These are phyloP conservation scores for Volvariella volvacea DNA, from an alignment of 1,284 basidiomycete genomes.

Conservation along the genomic window DNA sequence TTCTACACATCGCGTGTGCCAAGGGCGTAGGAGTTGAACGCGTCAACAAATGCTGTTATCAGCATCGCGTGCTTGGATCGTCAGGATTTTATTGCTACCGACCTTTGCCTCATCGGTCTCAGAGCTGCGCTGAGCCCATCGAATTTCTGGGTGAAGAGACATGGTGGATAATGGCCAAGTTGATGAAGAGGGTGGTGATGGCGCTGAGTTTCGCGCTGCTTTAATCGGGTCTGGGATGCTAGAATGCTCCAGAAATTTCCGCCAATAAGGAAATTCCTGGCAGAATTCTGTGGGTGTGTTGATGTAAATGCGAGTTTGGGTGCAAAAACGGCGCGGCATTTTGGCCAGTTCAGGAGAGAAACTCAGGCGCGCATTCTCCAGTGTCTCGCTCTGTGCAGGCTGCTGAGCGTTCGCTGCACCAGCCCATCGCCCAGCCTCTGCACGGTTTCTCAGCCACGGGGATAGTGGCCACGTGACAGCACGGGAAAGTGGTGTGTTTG, in stretches of 20 bases:
- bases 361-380: too few species aligned
- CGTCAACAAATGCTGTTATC: constrained; percentile 16
- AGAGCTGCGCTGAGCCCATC: constrained; percentile 89
- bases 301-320: constrained; percentile 3
- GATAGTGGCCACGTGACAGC: too few species aligned
- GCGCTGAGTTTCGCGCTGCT: neutral
- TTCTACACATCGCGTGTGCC: constrained; percentile 44
- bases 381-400: too few species aligned
- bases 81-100: constrained; percentile 7
- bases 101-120: constrained; percentile 65
- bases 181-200: constrained; percentile 7
- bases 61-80: constrained; percentile 10
- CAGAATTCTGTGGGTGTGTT: constrained; percentile 6
- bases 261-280: neutral
- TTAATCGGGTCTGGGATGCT: constrained; percentile 7
- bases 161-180: constrained; percentile 19
- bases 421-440: too few species aligned
- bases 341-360: neutral
- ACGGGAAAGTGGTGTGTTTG: too few species aligned
- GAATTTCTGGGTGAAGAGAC: constrained; percentile 76
- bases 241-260: constrained; percentile 37
- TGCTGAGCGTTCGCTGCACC: too few species aligned
- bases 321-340: neutral
- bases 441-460: too few species aligned
- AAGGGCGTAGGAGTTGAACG: constrained; percentile 5